Percentiles rank a stretch among this genome's conserved stretches.
These are phyloP conservation scores for Exserohilum rostratum DNA, from an alignment of 2,329 filamentous ascomycete species.

Conservation along the genomic window DNA sequence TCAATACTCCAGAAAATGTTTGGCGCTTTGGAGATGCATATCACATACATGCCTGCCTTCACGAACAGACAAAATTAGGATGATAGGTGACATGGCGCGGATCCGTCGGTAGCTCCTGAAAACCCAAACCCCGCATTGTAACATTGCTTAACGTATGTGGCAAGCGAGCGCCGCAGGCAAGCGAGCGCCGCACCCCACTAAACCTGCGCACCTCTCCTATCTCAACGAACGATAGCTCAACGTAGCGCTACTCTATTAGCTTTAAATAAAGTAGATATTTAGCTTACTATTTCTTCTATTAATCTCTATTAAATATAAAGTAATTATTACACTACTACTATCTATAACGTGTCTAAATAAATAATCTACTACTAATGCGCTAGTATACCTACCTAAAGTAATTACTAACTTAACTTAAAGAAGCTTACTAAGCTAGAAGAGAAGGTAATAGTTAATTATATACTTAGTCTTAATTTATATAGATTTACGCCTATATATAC, in stretches of 20 bases:
- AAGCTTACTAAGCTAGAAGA: background rate
- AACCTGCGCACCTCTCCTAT: background rate
- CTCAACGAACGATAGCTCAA: background rate
- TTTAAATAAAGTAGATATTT: background rate
- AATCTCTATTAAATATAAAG: background rate
- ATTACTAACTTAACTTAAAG: background rate
- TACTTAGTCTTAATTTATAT: background rate
- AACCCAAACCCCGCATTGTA: too few relatives aligned
- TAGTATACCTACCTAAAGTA: background rate
- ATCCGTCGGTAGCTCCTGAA: too few relatives aligned
- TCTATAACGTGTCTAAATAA: background rate
- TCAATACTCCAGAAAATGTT: too few relatives aligned
- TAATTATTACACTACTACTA: background rate
- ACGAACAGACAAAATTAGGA: too few relatives aligned
- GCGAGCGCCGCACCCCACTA: background rate
- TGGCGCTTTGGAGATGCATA: too few relatives aligned
- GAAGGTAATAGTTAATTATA: background rate
- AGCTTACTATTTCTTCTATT: background rate
- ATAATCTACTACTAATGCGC: background rate
- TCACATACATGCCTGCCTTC: too few relatives aligned
- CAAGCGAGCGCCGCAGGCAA: background rate
- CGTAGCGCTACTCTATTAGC: background rate
- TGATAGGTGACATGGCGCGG: too few relatives aligned
- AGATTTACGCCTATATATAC: background rate
- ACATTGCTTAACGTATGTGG: background rate